Evolutionary conservation across 179 eudicot species (phyloP), one percentile per base, ranked within the genome.

Genomic region (Gypsophila paniculata): DNA sequence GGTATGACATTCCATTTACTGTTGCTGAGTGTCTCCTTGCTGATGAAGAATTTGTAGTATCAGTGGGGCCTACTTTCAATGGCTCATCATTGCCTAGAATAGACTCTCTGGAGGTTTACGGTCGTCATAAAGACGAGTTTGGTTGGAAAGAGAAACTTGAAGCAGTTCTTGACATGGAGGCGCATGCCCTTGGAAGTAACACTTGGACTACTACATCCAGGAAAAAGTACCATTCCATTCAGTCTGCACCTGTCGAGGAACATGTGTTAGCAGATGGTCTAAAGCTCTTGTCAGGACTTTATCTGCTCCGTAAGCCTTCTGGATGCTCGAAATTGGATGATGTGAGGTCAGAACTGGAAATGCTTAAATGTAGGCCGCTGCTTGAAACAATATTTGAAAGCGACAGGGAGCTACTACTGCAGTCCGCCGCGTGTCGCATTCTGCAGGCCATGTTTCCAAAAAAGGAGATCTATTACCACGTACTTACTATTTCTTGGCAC

Each of bases 91-190:
- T 86, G 76, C 89, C 98, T 19, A 86, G 99, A 81, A 82, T 95
- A 69, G 99, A 95, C 80, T 87, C 96, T 15, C 67, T 95, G 78
- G 99, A 95, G 81, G 88, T 95, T 71, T 95, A 95, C 85, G 99
- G 99, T 67, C 93, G 98, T 57, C 96, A 93, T 42, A 95, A 95
- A 83, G 99, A 95, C 79, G 99, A 95, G 71, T 95, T 93, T 85
- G 98, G 99, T 25, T 95, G 99, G 99, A 95, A 90, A 70, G 99
- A 93, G 84, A 95, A 95, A 85, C 87, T 95, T 96, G 99, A 95
- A 76, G 91, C 91, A 12, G 88, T 95, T 72, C 81, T 95, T 76
- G 95, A 93, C 80, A 90, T 95, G 93, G 99, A 95, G 82, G 89
- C 96, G 63, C 96, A 86, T 72, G 93, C 77, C 3, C 93, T 95